These are phyloP conservation scores for Lipomyces orientalis DNA, from an alignment of 805 yeast genomes.

Conservation along the genomic window DNA sequence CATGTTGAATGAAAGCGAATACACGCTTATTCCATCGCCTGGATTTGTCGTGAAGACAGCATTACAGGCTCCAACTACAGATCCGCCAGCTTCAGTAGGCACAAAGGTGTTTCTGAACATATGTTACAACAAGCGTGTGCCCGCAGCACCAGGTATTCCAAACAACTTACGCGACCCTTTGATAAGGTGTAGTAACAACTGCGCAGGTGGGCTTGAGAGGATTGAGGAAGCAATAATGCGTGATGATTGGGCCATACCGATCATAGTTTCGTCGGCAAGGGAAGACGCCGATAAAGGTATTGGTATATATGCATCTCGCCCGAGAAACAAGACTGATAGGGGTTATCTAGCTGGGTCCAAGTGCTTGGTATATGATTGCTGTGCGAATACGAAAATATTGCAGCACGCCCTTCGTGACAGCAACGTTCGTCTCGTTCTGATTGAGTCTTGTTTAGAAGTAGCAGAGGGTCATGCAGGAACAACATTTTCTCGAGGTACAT, in stretches of 20 bases:
- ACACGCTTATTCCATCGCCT: slow-evolving; percentile 59
- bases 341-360: slow-evolving; percentile 52
- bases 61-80: slow-evolving; percentile 48
- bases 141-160: slow-evolving; percentile 56
- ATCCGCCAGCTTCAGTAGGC: slow-evolving; percentile 44
- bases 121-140: slow-evolving; percentile 69
- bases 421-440: slow-evolving; percentile 66
- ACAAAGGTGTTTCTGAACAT: slow-evolving; percentile 80
- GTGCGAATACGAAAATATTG: slow-evolving; percentile 68
- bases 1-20: slow-evolving; percentile 30
- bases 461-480: slow-evolving; percentile 63
- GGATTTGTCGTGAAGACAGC: slow-evolving; percentile 76
- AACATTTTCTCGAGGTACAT: slow-evolving; percentile 56
- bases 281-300: slow-evolving; percentile 65
- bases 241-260: slow-evolving; percentile 85
- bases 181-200: slow-evolving; percentile 25
- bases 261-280: slow-evolving; percentile 66
- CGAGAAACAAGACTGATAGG: background rate
- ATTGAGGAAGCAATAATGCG: slow-evolving; percentile 69
- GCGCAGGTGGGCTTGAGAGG: slow-evolving; percentile 58
- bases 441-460: slow-evolving; percentile 85
- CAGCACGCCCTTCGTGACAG: slow-evolving; percentile 63
- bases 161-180: background rate
- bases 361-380: slow-evolving; percentile 78
- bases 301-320: background rate